Percentiles rank a stretch among this genome's conserved stretches.
Conservation (phyloP, 2,329 filamentous ascomycete genomes). For the Exserohilum rostratum region DNA sequence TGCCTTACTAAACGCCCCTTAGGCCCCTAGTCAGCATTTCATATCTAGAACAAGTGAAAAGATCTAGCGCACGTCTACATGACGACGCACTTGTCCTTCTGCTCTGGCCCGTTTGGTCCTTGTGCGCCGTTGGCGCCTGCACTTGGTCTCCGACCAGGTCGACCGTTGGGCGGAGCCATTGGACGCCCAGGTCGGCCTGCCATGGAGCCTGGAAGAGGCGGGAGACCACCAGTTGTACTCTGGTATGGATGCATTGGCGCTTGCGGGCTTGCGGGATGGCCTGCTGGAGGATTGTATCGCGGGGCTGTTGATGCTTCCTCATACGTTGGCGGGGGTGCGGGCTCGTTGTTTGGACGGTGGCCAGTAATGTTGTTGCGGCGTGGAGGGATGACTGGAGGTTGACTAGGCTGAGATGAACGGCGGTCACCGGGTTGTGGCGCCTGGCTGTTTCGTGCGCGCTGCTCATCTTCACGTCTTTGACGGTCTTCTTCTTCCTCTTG, state of each 20-base stretch:
- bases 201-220: conserved; percentile 15
- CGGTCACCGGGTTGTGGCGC: conserved; percentile 31
- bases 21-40: not conserved
- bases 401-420: conserved; percentile 40
- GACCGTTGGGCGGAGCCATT: not conserved
- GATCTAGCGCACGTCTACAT: conserved; percentile 30
- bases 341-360: conserved; percentile 50
- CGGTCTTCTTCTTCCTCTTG: conserved; percentile 92
- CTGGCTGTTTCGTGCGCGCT: conserved; percentile 68
- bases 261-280: conserved; percentile 52
- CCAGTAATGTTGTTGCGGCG: conserved; percentile 47
- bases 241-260: conserved; percentile 40
- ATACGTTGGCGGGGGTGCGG: conserved; percentile 68
- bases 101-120: conserved; percentile 21
- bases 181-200: not conserved
- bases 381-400: conserved; percentile 55
- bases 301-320: conserved; percentile 66
- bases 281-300: conserved; percentile 60
- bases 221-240: conserved; percentile 16
- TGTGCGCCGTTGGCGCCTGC: conserved; percentile 21
- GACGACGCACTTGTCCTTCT: conserved; percentile 43
- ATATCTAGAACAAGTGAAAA: not conserved
- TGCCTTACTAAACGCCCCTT: not conserved
- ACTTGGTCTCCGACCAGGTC: conserved; percentile 35
- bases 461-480: conserved; percentile 65